phyloP scores from a whole-genome alignment of 2,329 filamentous ascomycete genomes.

The Neurospora sp. region DNA sequence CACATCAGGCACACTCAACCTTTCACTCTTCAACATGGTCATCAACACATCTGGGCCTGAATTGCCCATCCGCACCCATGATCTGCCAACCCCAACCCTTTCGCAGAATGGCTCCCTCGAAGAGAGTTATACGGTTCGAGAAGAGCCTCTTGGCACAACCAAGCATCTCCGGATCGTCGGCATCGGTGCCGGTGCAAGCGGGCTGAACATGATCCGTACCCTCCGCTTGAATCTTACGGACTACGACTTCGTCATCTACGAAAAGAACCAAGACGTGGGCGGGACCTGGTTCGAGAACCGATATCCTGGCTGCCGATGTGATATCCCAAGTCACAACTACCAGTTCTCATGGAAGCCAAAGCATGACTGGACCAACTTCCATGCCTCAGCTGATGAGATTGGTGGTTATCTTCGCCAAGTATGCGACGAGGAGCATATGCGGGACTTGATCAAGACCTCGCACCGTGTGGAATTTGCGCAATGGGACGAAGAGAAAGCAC shows the following conservation, averaged over 20 bases:
- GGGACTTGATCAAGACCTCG: slow-evolving; percentile 31
- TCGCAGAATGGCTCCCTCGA: slow-evolving; percentile 4
- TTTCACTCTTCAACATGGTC: slow-evolving; percentile 7
- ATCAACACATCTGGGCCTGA: slow-evolving; percentile 7
- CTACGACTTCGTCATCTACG: slow-evolving; percentile 41
- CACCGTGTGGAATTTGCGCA: slow-evolving; percentile 32
- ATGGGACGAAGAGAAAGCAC: slow-evolving; percentile 34
- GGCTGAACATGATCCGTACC: slow-evolving; percentile 35
- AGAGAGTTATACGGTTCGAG: slow-evolving; percentile 25
- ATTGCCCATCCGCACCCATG: neutral
- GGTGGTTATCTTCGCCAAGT: slow-evolving; percentile 39
- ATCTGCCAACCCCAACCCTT: neutral
- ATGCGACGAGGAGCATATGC: slow-evolving; percentile 38
- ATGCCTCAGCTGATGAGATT: slow-evolving; percentile 45
- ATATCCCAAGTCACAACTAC: slow-evolving; percentile 51
- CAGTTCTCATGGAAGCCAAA: slow-evolving; percentile 54
- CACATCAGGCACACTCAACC: neutral
- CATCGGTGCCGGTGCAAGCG: slow-evolving; percentile 35
- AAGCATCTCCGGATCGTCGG: slow-evolving; percentile 33
- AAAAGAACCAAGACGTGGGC: slow-evolving; percentile 45
- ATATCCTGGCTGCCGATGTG: slow-evolving; percentile 48
- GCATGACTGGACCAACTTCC: slow-evolving; percentile 49
- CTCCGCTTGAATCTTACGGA: slow-evolving; percentile 31
- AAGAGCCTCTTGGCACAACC: slow-evolving; percentile 28
- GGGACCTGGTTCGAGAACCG: slow-evolving; percentile 51